phyloP scores from a whole-genome alignment of 2,329 filamentous ascomycete species.

The Endocalyx cinctus region DNA sequence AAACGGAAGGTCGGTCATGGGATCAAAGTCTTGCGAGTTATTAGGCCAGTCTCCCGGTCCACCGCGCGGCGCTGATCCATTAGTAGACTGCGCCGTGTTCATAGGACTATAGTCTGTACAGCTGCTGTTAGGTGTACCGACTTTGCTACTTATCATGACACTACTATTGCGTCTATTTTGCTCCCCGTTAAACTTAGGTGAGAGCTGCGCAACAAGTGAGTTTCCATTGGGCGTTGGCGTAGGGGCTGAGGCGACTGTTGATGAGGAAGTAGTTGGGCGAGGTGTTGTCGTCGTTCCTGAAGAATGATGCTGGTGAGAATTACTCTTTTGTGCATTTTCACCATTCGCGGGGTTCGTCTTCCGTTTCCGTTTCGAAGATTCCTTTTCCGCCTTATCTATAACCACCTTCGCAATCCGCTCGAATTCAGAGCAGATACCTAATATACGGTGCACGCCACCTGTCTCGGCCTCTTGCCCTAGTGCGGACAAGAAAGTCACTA shows the following conservation, averaged over 20 bases:
- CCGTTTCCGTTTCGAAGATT: constrained; percentile 75
- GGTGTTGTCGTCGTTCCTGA: constrained; percentile 5
- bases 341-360: constrained; percentile 47
- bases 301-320: too few species aligned
- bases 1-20: constrained; percentile 38
- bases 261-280: constrained; percentile 14
- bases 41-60: constrained; percentile 41
- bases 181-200: constrained; percentile 29
- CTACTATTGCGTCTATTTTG: constrained; percentile 28
- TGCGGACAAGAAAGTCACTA: constrained; percentile 87
- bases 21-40: constrained; percentile 38
- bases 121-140: too few species aligned
- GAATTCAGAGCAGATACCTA: constrained; percentile 92
- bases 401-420: constrained; percentile 89
- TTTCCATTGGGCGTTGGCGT: constrained; percentile 27
- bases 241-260: constrained; percentile 21
- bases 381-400: constrained; percentile 86
- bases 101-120: constrained; percentile 38
- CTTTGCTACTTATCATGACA: too few species aligned
- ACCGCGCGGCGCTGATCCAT: constrained; percentile 40
- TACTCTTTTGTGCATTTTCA: too few species aligned
- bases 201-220: constrained; percentile 18
- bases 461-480: constrained; percentile 86
- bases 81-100: constrained; percentile 31
- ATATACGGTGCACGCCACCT: constrained; percentile 88